phyloP scores from a whole-genome alignment of 345 rosid genomes.

The Sisymbrium altissimum region DNA sequence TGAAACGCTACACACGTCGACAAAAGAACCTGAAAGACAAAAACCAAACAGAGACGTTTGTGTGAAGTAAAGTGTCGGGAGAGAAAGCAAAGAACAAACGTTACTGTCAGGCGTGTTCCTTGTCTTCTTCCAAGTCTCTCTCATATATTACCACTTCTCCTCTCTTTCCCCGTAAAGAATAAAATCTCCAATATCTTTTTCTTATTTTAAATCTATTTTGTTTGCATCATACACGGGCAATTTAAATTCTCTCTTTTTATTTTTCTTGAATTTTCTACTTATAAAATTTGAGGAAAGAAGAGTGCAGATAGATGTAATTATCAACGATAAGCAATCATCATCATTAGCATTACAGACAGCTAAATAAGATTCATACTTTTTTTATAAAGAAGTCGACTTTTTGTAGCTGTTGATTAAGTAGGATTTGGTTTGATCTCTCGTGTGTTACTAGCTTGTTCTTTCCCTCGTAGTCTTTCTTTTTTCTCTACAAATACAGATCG shows the following conservation, averaged over 20 bases:
- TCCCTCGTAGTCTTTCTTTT: neutral
- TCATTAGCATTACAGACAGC: slow-evolving; percentile 17
- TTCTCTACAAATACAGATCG: slow-evolving; percentile 7
- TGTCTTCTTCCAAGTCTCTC: slow-evolving; percentile 15
- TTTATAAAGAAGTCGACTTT: neutral
- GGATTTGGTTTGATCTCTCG: slow-evolving; percentile 38
- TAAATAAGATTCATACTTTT: neutral
- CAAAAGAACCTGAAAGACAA: neutral
- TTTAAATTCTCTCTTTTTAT: neutral
- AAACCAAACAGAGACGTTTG: slow-evolving; percentile 28
- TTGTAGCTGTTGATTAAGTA: slow-evolving; percentile 12
- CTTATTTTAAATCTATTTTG: slow-evolving; percentile 5
- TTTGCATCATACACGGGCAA: slow-evolving; percentile 12
- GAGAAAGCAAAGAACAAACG: slow-evolving; percentile 28
- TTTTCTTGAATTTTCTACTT: neutral
- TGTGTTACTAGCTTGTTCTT: neutral
- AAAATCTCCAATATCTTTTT: slow-evolving; percentile 26
- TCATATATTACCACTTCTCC: slow-evolving; percentile 18
- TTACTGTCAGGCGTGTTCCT: neutral
- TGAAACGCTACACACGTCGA: neutral
- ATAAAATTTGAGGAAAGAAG: slow-evolving; percentile 10
- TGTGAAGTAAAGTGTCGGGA: slow-evolving; percentile 28
- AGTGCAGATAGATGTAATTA: slow-evolving; percentile 25
- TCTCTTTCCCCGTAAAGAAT: slow-evolving; percentile 34
- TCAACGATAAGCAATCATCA: slow-evolving; percentile 21